Base-by-base conservation (phyloP, 139 green algal species). In the Tetradesmus obliquus region DNA sequence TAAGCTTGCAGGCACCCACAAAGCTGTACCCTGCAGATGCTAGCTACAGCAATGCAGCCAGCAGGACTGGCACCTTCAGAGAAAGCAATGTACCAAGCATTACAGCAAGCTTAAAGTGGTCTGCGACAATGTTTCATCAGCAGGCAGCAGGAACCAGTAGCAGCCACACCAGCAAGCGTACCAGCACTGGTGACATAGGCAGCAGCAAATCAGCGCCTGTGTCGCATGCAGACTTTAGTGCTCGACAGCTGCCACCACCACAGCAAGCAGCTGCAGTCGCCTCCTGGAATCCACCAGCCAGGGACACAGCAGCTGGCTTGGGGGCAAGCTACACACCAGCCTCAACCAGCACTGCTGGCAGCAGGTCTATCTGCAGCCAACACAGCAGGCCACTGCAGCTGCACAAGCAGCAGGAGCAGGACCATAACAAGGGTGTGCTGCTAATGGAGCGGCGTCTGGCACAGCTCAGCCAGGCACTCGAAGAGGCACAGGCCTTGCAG, bases 361-460 rank as follows among this genome's bases (percentile, higher is more conserved):
- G 2, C 66, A 76, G 66, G 5, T 8, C 5, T 13, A 76, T 19
- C 4, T 20, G 17, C 17, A 76, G 66, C 17, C 5, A n/a, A 19
- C 66, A 76, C 15, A 24, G 66, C 66, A 76, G 66, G 66, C 66
- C 19, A 3, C 54, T 74, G 55, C 54, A 58, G 19, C 55, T 51
- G 20, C 13, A 24, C 54, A 87, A 72, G 19, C 60, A 55, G 20
- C 13, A 19, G 20, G 85, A 90, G 15, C 85, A 60, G 32, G 24
- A 76, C 2, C 85, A 55, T 45, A 90, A 69, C 69, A 71, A 55
- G 19, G 86, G 53, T 20, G 66, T 90, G 32, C 32, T 90, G 19
- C 13, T 81, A 2, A 83, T 90, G 69, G n/a, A 90, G 69, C 51
- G 45, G 19, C 17, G 86, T 3, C 19, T 90, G 3, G 32, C 45